A percentile compares a stretch with the other conserved stretches of the same genome.
Evolutionary conservation across 2,329 filamentous ascomycete genomes (phyloP).

Genomic region (Talaromyces albobiverticillius): DNA sequence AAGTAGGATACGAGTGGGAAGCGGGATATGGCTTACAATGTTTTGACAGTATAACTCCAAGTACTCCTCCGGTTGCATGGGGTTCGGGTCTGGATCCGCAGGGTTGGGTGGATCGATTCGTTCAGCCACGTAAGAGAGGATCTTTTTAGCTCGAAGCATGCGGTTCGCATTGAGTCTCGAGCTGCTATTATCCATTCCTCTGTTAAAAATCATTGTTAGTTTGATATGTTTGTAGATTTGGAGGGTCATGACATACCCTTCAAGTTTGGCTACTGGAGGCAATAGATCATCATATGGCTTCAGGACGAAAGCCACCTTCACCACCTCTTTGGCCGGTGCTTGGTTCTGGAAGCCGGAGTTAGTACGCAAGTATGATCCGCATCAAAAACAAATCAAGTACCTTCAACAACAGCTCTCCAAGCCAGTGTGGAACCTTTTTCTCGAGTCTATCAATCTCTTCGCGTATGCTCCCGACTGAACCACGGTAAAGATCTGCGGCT

Average conservation of each 20-base stretch:
- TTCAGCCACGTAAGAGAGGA: slow-evolving; percentile 87
- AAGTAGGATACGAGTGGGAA: neutral
- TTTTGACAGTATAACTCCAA: slow-evolving; percentile 93
- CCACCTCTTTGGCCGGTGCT: slow-evolving; percentile 80
- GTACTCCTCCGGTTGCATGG: slow-evolving; percentile 82
- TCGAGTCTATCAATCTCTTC: slow-evolving; percentile 79
- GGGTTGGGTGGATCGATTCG: slow-evolving; percentile 72
- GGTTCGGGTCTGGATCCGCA: slow-evolving; percentile 57
- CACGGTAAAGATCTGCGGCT: slow-evolving; percentile 82
- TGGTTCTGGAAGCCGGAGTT: slow-evolving; percentile 57
- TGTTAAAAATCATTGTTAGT: slow-evolving; percentile 7
- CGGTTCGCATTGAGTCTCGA: slow-evolving; percentile 93
- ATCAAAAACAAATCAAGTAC: slow-evolving; percentile 39
- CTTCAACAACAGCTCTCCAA: slow-evolving; percentile 78
- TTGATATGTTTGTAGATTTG: slow-evolving; percentile 6
- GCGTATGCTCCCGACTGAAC: slow-evolving; percentile 75
- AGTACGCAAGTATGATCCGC: slow-evolving; percentile 13
- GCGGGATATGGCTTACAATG: slow-evolving; percentile 57
- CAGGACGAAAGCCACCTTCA: slow-evolving; percentile 93
- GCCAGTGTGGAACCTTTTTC: slow-evolving; percentile 83
- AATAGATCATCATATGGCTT: slow-evolving; percentile 75
- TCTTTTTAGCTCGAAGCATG: slow-evolving; percentile 94
- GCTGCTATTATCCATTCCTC: slow-evolving; percentile 54
- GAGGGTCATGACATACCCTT: slow-evolving; percentile 54
- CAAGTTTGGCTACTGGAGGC: slow-evolving; percentile 69